Conservation (phyloP, 805 yeast genomes). For the Candida ovalis region DNA sequence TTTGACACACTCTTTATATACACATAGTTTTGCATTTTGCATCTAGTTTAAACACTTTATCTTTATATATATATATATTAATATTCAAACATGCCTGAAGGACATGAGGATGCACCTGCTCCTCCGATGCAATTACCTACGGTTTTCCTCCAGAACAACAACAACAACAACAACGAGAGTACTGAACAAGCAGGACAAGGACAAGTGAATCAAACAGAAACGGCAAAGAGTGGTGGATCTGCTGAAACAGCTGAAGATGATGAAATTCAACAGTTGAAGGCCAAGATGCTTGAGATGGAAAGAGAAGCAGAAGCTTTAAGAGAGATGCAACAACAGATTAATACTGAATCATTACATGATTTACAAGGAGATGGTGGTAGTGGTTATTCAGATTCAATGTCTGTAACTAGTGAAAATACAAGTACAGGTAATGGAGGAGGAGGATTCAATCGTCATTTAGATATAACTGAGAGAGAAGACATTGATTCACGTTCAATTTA, state of each 20-base stretch:
- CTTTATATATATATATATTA: no score
- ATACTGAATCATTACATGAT: conserved; percentile 2
- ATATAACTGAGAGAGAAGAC: conserved; percentile 44
- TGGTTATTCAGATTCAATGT: neutral
- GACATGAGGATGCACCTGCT: no score
- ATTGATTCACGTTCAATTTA: conserved; percentile 75
- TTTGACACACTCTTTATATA: no score
- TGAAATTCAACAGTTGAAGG: conserved; percentile 36
- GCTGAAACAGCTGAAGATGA: conserved; percentile 15
- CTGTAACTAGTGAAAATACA: neutral
- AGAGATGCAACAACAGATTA: conserved; percentile 46
- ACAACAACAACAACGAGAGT: no score
- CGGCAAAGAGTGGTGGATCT: neutral
- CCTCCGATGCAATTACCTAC: no score
- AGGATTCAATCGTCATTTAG: conserved; percentile 16
- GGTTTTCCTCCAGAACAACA: no score
- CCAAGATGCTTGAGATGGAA: conserved; percentile 51
- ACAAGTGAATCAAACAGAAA: neutral
- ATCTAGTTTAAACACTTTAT: no score
- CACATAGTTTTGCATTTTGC: no score
- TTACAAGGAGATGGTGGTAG: neutral
- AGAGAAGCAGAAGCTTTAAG: conserved; percentile 60
- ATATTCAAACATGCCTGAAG: no score
- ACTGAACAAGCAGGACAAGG: neutral
- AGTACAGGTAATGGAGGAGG: conserved; percentile 2